These are phyloP conservation scores for Paxillus involutus DNA, from an alignment of 768 basidiomycete species.

Conservation along the genomic window DNA sequence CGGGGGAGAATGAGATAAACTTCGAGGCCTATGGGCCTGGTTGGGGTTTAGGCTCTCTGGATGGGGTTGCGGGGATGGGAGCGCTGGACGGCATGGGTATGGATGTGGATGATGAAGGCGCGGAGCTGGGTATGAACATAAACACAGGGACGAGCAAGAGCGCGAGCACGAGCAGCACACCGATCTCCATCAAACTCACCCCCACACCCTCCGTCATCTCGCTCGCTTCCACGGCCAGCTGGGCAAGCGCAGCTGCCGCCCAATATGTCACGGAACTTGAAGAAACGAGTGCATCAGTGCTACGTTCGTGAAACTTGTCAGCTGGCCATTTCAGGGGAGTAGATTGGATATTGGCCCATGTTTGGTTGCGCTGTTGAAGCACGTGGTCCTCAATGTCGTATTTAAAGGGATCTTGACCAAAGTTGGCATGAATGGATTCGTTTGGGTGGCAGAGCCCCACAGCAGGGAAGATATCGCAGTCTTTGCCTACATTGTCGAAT, in stretches of 20 bases:
- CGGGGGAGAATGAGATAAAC: slow-evolving; percentile 35
- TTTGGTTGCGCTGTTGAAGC: slow-evolving; percentile 61
- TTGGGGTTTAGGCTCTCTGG: slow-evolving; percentile 25
- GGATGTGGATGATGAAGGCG: slow-evolving; percentile 51
- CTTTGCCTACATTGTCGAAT: slow-evolving; percentile 71
- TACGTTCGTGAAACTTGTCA: slow-evolving; percentile 14
- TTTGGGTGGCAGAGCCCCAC: slow-evolving; percentile 80
- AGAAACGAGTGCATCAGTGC: slow-evolving; percentile 4
- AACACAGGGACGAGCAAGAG: slow-evolving; percentile 11
- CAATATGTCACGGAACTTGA: slow-evolving; percentile 36
- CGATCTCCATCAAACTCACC: slow-evolving; percentile 32
- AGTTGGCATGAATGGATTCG: slow-evolving; percentile 84
- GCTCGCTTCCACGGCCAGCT: slow-evolving; percentile 23
- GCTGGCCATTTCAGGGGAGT: slow-evolving; percentile 52
- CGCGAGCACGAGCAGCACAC: slow-evolving; percentile 13
- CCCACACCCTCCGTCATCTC: slow-evolving; percentile 28
- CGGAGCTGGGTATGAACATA: slow-evolving; percentile 6
- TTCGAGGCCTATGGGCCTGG: slow-evolving; percentile 24
- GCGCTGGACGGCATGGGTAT: slow-evolving; percentile 49
- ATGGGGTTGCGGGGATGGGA: slow-evolving; percentile 41
- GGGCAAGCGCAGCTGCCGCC: slow-evolving; percentile 26
- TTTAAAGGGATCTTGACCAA: slow-evolving; percentile 81
- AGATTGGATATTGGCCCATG: slow-evolving; percentile 67
- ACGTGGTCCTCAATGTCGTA: slow-evolving; percentile 91
- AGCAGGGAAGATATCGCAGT: slow-evolving; percentile 76